A percentile compares a stretch with the other conserved stretches of the same genome.
These are phyloP conservation scores for Sclerospora graminicola DNA, from an alignment of 352 stramenopile species.

Conservation along the genomic window DNA sequence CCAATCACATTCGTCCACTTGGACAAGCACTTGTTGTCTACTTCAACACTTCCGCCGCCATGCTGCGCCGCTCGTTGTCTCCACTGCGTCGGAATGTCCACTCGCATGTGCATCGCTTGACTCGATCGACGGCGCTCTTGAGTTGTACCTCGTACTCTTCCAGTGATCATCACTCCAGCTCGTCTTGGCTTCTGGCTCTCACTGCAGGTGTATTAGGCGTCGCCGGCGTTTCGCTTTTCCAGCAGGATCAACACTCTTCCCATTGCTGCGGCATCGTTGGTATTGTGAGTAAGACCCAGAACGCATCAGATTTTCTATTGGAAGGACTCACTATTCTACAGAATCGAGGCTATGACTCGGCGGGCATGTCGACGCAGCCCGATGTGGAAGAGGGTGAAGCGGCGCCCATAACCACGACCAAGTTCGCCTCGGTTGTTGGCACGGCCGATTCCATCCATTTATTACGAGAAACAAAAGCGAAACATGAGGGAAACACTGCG, in stretches of 20 bases:
- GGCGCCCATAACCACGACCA: slow-evolving; percentile 84
- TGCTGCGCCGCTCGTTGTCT: slow-evolving; percentile 13
- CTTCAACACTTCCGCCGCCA: slow-evolving; percentile 5
- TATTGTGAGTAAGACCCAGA: slow-evolving; percentile 51
- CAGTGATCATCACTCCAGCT: slow-evolving; percentile 1
- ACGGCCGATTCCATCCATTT: slow-evolving; percentile 91
- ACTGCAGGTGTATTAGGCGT: slow-evolving; percentile 10
- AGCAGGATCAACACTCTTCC: slow-evolving; percentile 6
- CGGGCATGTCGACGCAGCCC: slow-evolving; percentile 91
- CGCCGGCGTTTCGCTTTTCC: not conserved
- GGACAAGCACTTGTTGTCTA: no score
- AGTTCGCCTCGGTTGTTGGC: slow-evolving; percentile 88
- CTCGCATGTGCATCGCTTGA: slow-evolving; percentile 2
- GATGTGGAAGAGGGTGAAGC: slow-evolving; percentile 14
- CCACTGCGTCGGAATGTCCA: slow-evolving; percentile 2
- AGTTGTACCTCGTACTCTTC: not conserved
- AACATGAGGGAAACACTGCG: slow-evolving; percentile 82
- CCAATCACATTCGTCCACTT: slow-evolving; percentile 19
- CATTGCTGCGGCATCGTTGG: slow-evolving; percentile 74
- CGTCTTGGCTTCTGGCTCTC: slow-evolving; percentile 12
- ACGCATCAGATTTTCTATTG: slow-evolving; percentile 73
- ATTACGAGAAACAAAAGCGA: slow-evolving; percentile 61
- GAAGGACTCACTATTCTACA: slow-evolving; percentile 86
- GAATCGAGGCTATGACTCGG: slow-evolving; percentile 97
- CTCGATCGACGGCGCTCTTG: slow-evolving; percentile 1